A percentile compares a stretch with the other conserved stretches of the same genome.
Evolutionary conservation across 805 yeast species (phyloP).

Genomic region (Candida caryicola): DNA sequence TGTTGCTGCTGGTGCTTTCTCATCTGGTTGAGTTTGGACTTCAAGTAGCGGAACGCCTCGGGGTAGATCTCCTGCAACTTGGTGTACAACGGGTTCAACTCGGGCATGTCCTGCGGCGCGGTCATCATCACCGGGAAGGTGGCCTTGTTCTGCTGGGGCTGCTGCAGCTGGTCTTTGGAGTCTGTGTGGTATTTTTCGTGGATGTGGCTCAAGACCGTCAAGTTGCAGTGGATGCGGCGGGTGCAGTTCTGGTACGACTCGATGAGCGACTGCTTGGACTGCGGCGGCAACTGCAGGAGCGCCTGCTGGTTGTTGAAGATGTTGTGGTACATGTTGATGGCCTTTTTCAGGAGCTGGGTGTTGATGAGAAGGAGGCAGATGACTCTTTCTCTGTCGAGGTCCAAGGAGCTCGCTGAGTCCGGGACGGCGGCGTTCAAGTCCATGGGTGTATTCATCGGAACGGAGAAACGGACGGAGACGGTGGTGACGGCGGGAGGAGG

Average conservation of each 20-base stretch:
- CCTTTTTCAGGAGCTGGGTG: slow-evolving; percentile 41
- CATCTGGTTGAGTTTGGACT: slow-evolving; percentile 39
- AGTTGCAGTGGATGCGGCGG: slow-evolving; percentile 41
- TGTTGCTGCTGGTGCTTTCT: slow-evolving; percentile 27
- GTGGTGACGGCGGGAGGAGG: too few species aligned
- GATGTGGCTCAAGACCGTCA: slow-evolving; percentile 37
- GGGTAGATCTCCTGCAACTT: slow-evolving; percentile 50
- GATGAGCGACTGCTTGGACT: slow-evolving; percentile 27
- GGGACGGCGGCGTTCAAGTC: slow-evolving; percentile 5
- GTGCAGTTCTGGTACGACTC: slow-evolving; percentile 41
- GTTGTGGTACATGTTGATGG: slow-evolving; percentile 33
- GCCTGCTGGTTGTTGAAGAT: slow-evolving; percentile 35
- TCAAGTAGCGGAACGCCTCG: slow-evolving; percentile 47
- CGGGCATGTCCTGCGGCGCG: slow-evolving; percentile 57
- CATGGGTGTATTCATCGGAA: background rate
- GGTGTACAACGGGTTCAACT: slow-evolving; percentile 46
- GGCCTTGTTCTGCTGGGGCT: slow-evolving; percentile 24
- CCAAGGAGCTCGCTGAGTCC: slow-evolving; percentile 13
- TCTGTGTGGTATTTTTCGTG: slow-evolving; percentile 38
- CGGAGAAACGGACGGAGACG: too few species aligned
- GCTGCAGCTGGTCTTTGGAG: slow-evolving; percentile 25
- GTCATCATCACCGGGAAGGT: slow-evolving; percentile 50
- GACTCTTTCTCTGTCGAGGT: slow-evolving; percentile 39
- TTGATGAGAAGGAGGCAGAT: slow-evolving; percentile 41
- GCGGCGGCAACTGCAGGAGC: slow-evolving; percentile 30